Evolutionary conservation across 2,329 filamentous ascomycete species (phyloP).

Genomic region (Fusarium sp.): DNA sequence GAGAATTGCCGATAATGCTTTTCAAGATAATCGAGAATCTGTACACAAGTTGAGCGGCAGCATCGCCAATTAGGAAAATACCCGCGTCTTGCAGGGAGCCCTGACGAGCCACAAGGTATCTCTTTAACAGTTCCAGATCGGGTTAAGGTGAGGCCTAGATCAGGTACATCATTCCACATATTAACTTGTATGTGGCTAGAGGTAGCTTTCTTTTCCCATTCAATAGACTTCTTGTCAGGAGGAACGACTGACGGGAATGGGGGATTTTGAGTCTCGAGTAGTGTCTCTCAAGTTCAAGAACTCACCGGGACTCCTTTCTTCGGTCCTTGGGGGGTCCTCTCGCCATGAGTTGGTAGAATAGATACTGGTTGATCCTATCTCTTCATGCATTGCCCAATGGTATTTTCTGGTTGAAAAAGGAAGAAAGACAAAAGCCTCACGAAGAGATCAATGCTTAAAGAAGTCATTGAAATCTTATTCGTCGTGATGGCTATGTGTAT

Average conservation of each 20-base stretch:
- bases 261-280: neutral
- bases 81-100: neutral
- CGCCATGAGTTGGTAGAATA: too few species aligned
- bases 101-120: neutral
- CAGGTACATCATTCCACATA: neutral
- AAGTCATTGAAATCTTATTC: neutral
- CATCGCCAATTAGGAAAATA: neutral
- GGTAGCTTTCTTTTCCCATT: neutral
- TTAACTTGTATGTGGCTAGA: neutral
- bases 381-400: too few species aligned
- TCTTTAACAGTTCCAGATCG: neutral
- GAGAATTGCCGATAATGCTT: neutral
- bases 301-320: neutral
- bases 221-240: neutral
- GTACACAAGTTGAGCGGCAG: neutral
- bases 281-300: neutral
- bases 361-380: too few species aligned
- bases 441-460: too few species aligned
- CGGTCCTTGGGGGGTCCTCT: too few species aligned
- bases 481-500: neutral
- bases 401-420: too few species aligned
- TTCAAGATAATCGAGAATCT: neutral
- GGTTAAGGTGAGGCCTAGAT: neutral
- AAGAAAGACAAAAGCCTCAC: too few species aligned
- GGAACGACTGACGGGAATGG: neutral